These are phyloP conservation scores for Wickerhamiella occidentalis DNA, from an alignment of 805 yeast species.

Conservation along the genomic window DNA sequence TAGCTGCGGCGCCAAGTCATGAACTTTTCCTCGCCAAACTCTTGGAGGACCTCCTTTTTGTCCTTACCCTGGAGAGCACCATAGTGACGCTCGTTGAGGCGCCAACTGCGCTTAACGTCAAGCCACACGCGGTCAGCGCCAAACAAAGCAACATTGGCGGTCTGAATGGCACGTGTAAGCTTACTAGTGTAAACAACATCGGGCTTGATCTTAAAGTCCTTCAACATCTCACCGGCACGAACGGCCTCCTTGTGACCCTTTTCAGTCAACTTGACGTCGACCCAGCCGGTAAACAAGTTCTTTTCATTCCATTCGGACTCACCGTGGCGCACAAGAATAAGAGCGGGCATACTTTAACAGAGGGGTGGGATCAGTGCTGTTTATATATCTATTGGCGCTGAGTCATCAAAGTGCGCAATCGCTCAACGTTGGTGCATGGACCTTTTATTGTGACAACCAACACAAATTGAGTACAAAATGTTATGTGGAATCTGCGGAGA, in stretches of 20 bases:
- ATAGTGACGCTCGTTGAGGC: constrained; percentile 97
- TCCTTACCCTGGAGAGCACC: constrained; percentile 98
- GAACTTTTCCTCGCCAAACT: constrained; percentile 86
- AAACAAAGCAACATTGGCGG: constrained; percentile 89
- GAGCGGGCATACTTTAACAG: constrained; percentile 33
- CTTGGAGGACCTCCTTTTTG: constrained; percentile 82
- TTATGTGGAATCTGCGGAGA: constrained; percentile 22
- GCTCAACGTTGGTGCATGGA: not conserved
- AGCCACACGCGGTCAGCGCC: constrained; percentile 80
- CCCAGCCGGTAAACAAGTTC: constrained; percentile 98
- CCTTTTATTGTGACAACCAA: too few species aligned
- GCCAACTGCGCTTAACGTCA: constrained; percentile 91
- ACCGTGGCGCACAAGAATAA: constrained; percentile 95
- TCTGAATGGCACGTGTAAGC: constrained; percentile 89
- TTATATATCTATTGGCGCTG: constrained; percentile 14
- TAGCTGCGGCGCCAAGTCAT: constrained; percentile 95
- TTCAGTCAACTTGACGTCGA: constrained; percentile 76
- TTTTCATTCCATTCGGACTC: constrained; percentile 98
- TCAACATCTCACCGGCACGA: constrained; percentile 85
- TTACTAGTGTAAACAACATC: constrained; percentile 84
- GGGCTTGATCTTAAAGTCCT: constrained; percentile 74
- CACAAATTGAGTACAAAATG: not conserved
- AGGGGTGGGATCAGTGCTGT: constrained; percentile 15
- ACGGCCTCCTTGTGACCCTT: constrained; percentile 82
- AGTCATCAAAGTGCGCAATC: not conserved